Evolutionary conservation across 345 rosid genomes (phyloP).

Genomic region (Luvunga scandens): DNA sequence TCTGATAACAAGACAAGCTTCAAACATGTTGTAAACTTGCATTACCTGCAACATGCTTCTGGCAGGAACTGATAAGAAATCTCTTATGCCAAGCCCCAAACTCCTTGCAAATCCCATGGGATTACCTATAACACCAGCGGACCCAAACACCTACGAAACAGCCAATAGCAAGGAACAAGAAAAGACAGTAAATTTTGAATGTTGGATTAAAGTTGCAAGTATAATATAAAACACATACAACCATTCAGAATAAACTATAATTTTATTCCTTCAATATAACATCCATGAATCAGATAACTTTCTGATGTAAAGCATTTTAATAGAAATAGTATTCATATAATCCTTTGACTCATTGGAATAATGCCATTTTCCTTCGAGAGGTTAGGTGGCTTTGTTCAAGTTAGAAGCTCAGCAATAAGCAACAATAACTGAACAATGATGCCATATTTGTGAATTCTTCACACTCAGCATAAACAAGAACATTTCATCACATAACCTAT

Average conservation of each 20-base stretch:
- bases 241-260: neutral
- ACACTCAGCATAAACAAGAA: neutral
- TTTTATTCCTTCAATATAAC: neutral
- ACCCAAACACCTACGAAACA: conserved; percentile 75
- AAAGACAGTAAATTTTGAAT: conserved; percentile 8
- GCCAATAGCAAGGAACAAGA: neutral
- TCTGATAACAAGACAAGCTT: conserved; percentile 1
- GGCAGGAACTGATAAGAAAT: conserved; percentile 87
- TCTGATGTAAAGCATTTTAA: neutral
- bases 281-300: neutral
- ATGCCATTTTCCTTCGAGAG: neutral
- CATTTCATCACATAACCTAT: neutral
- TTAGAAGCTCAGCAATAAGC: neutral
- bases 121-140: conserved; percentile 98
- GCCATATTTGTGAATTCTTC: too few relatives aligned
- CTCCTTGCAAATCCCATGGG: conserved; percentile 96
- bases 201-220: neutral
- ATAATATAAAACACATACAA: neutral
- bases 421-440: too few relatives aligned
- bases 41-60: conserved; percentile 70
- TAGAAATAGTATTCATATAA: too few relatives aligned
- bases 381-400: neutral
- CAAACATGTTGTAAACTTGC: neutral
- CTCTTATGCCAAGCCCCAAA: conserved; percentile 81
- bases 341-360: too few relatives aligned